A percentile compares a stretch with the other conserved stretches of the same genome.
Conservation (phyloP, 2,329 filamentous ascomycete species). For the Xylaria sp. region DNA sequence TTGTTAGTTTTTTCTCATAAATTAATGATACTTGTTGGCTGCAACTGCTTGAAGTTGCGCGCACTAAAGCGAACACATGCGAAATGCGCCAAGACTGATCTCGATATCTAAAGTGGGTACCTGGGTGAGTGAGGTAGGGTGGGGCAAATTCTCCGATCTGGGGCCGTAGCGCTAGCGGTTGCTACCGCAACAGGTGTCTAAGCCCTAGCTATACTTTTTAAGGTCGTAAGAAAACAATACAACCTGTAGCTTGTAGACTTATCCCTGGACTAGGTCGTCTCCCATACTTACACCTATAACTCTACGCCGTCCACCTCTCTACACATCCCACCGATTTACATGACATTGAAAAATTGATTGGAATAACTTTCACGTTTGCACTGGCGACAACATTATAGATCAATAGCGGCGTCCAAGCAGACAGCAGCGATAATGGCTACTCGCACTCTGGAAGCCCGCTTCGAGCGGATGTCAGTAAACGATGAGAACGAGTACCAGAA, state of each 20-base stretch:
- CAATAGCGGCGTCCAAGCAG: not conserved
- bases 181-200: constrained; percentile 22
- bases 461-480: constrained; percentile 89
- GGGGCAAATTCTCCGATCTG: constrained; percentile 8
- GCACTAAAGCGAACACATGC: not conserved
- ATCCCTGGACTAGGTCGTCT: not conserved
- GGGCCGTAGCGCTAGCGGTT: constrained; percentile 18
- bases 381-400: not conserved
- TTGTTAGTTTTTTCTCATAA: not conserved
- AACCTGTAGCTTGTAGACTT: not conserved
- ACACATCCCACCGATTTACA: not conserved
- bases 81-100: not conserved
- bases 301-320: not conserved
- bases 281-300: constrained; percentile 7
- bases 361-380: not conserved
- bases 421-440: constrained; percentile 68
- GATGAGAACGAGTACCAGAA: constrained; percentile 90
- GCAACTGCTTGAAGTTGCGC: not conserved
- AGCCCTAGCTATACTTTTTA: not conserved
- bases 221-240: constrained; percentile 34
- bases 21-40: not conserved
- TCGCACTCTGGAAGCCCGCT: constrained; percentile 82
- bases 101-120: not conserved
- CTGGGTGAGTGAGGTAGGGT: not conserved
- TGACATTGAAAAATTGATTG: not conserved